Evolutionary conservation across 805 yeast species (phyloP).

Genomic region (Zygosaccharomyces bailii): DNA sequence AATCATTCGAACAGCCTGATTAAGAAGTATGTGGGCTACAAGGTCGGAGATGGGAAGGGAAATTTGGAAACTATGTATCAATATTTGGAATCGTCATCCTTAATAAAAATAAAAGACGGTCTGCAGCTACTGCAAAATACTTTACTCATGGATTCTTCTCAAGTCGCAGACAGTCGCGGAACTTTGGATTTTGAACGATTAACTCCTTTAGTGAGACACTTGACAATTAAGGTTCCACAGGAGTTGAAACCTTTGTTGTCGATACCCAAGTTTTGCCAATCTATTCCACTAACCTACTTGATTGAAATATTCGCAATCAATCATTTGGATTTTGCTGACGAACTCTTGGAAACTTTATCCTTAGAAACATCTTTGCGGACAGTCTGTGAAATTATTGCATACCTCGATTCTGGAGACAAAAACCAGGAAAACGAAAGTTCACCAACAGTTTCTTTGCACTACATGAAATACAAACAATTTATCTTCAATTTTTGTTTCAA

Average conservation of each 20-base stretch:
- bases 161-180: not conserved
- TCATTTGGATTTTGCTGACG: conserved; percentile 18
- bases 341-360: conserved; percentile 3
- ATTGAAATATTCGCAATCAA: conserved; percentile 36
- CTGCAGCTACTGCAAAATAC: conserved; percentile 22
- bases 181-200: conserved; percentile 19
- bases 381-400: conserved; percentile 18
- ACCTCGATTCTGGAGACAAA: conserved; percentile 27
- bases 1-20: conserved; percentile 26
- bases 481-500: conserved; percentile 28
- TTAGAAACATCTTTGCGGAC: conserved; percentile 15
- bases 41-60: conserved; percentile 1
- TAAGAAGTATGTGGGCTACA: conserved; percentile 27
- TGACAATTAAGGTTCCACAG: conserved; percentile 29
- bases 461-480: conserved; percentile 30
- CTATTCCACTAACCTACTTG: conserved; percentile 27
- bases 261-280: conserved; percentile 26
- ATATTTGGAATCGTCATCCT: conserved; percentile 9
- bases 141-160: conserved; percentile 7
- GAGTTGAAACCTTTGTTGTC: conserved; percentile 33
- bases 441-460: conserved; percentile 23
- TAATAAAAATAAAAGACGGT: conserved; percentile 11
- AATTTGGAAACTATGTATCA: conserved; percentile 12
- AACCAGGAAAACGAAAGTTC: conserved; percentile 14
- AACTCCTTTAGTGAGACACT: conserved; percentile 17